Percentiles rank a stretch among this genome's conserved stretches.
Conservation (phyloP, 164 flowering plant genomes). For the Berberis vulgaris region DNA sequence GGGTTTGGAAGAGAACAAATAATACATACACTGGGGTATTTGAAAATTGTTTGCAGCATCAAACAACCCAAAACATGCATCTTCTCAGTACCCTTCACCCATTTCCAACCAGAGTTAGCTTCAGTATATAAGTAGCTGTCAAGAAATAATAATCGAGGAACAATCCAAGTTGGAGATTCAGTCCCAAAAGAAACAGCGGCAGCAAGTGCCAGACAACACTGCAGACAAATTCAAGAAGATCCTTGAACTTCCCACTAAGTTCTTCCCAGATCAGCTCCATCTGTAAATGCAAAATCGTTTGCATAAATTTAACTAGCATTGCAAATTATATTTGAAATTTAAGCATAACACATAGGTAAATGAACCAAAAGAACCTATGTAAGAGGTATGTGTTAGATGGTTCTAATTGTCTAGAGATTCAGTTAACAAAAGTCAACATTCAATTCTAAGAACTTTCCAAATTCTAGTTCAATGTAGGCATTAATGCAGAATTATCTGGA, state of each 20-base stretch:
- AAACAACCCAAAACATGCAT: conserved; percentile 77
- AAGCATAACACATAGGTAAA: too few species aligned
- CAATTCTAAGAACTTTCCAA: too few species aligned
- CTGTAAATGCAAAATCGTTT: conserved; percentile 20
- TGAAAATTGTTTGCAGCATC: conserved; percentile 17
- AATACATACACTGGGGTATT: conserved; percentile 52
- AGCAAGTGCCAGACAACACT: conserved; percentile 80
- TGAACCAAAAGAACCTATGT: too few species aligned
- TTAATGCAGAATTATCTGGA: too few species aligned
- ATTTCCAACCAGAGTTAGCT: conserved; percentile 60
- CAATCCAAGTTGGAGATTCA: conserved; percentile 50
- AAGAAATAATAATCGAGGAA: conserved; percentile 69
- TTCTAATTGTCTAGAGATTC: too few species aligned
- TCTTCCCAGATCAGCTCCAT: conserved; percentile 69
- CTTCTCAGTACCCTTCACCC: conserved; percentile 45
- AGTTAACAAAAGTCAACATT: too few species aligned
- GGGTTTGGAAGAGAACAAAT: background rate
- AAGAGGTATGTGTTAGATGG: too few species aligned
- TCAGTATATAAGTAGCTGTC: conserved; percentile 50
- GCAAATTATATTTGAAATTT: too few species aligned
- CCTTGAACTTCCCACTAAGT: conserved; percentile 59
- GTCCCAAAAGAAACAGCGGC: conserved; percentile 45
- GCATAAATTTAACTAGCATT: background rate
- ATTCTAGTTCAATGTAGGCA: too few species aligned
- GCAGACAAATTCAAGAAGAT: conserved; percentile 53